Conservation (phyloP, 1,139 yeast genomes). For the Blastobotrys illinoisensis region DNA sequence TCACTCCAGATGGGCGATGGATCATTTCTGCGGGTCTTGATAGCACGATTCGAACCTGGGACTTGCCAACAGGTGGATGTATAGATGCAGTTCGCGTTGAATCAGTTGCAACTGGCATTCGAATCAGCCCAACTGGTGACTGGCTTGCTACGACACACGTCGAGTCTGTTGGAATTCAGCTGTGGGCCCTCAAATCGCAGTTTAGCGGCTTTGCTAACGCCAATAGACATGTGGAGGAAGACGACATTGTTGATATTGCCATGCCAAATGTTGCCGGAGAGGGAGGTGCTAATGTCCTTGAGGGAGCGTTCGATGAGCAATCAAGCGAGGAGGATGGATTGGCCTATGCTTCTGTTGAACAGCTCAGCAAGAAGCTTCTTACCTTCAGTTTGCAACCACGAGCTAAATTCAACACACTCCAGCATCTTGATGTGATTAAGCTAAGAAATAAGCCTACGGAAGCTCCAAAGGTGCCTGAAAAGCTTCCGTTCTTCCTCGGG, state of each 20-base stretch:
- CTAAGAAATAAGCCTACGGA: constrained; percentile 86
- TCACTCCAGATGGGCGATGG: constrained; percentile 97
- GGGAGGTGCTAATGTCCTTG: constrained; percentile 69
- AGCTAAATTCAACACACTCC: constrained; percentile 68
- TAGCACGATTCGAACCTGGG: constrained; percentile 93
- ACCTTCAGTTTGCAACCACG: constrained; percentile 78
- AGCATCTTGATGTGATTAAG: constrained; percentile 78
- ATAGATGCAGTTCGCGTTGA: constrained; percentile 84
- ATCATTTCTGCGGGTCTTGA: constrained; percentile 79
- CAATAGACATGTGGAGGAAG: constrained; percentile 66
- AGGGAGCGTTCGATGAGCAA: constrained; percentile 57
- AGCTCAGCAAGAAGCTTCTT: constrained; percentile 55
- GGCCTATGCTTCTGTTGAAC: constrained; percentile 54
- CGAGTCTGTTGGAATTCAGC: constrained; percentile 77
- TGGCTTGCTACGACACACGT: constrained; percentile 92
- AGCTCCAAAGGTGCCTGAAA: constrained; percentile 79
- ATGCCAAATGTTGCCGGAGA: constrained; percentile 81
- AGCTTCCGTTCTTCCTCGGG: constrained; percentile 76
- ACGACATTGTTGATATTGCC: constrained; percentile 43
- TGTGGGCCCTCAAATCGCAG: constrained; percentile 92
- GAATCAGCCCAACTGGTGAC: constrained; percentile 85
- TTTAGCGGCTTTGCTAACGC: constrained; percentile 59
- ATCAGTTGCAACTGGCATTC: constrained; percentile 71
- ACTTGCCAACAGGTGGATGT: constrained; percentile 93
- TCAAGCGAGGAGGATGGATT: constrained; percentile 30